A percentile compares a stretch with the other conserved stretches of the same genome.
Conservation (phyloP, 129 eudicot species). For the Chrysanthemum lavandulifolium region DNA sequence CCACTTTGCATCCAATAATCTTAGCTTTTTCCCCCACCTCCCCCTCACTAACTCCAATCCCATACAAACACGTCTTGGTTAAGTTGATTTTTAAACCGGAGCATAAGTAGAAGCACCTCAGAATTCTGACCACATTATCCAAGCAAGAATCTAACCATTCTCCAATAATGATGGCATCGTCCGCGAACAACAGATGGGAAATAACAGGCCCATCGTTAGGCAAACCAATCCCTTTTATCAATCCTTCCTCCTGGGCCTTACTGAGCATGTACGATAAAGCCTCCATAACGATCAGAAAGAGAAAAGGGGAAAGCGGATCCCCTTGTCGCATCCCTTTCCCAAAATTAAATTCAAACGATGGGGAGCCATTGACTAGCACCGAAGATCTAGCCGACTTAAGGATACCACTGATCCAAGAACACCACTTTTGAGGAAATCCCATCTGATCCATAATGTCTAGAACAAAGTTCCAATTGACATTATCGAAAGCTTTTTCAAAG, state of each 20-base stretch:
- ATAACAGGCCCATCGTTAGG: background rate
- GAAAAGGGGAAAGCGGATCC: background rate
- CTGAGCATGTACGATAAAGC: background rate
- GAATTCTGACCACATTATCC: background rate
- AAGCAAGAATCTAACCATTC: background rate
- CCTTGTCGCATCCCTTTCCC: background rate
- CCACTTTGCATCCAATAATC: background rate
- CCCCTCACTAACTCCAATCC: background rate
- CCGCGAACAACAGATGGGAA: background rate
- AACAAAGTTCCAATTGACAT: background rate
- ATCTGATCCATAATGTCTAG: background rate
- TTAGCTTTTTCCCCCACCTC: background rate
- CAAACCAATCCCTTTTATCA: background rate
- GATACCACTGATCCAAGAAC: background rate
- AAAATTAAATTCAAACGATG: background rate
- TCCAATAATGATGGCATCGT: background rate
- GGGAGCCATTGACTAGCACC: background rate
- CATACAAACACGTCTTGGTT: background rate
- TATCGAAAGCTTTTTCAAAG: background rate
- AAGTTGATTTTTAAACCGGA: background rate
- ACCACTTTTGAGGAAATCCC: background rate
- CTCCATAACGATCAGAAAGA: background rate
- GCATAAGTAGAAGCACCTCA: background rate
- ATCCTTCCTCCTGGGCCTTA: too few species aligned
- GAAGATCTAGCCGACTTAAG: background rate